Conservation (phyloP, 441 rosid genomes). For the Populus hybrid region DNA sequence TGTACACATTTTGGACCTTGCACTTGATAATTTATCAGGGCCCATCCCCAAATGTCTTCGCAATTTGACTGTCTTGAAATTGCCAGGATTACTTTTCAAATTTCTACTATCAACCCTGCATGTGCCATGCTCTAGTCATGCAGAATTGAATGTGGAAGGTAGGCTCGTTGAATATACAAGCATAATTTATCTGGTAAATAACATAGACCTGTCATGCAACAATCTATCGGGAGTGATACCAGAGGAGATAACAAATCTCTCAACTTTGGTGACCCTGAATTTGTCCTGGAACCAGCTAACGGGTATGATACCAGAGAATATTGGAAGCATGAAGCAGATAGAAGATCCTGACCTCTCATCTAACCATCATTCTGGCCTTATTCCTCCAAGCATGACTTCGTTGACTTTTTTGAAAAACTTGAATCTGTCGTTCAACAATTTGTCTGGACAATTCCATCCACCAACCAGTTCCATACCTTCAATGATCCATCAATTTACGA, state of each 20-base stretch:
- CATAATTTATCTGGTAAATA: constrained; percentile 14
- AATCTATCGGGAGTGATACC: constrained; percentile 13
- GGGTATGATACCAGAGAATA: constrained; percentile 11
- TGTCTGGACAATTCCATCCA: constrained; percentile 21
- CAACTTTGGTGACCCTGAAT: constrained; percentile 20
- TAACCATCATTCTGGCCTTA: constrained; percentile 18
- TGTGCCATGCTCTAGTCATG: constrained; percentile 2
- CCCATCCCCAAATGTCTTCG: constrained; percentile 8
- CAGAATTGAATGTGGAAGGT: background rate
- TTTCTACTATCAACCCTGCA: background rate
- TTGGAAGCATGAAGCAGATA: constrained; percentile 13
- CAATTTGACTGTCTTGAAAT: constrained; percentile 9
- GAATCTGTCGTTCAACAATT: constrained; percentile 25
- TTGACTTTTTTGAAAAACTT: constrained; percentile 25
- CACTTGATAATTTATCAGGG: constrained; percentile 8
- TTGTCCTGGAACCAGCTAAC: constrained; percentile 24
- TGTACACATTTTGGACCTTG: constrained; percentile 16
- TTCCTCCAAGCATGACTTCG: constrained; percentile 25
- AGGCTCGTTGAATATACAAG: constrained; percentile 13
- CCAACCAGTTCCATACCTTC: constrained; percentile 16
- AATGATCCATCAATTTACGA: constrained; percentile 17
- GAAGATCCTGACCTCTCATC: constrained; percentile 23
- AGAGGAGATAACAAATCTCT: constrained; percentile 8
- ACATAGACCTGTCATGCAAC: constrained; percentile 26
- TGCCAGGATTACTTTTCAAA: background rate